Evolutionary conservation across 2,329 filamentous ascomycete genomes (phyloP).

Genomic region (Parascedosporium putredinis): DNA sequence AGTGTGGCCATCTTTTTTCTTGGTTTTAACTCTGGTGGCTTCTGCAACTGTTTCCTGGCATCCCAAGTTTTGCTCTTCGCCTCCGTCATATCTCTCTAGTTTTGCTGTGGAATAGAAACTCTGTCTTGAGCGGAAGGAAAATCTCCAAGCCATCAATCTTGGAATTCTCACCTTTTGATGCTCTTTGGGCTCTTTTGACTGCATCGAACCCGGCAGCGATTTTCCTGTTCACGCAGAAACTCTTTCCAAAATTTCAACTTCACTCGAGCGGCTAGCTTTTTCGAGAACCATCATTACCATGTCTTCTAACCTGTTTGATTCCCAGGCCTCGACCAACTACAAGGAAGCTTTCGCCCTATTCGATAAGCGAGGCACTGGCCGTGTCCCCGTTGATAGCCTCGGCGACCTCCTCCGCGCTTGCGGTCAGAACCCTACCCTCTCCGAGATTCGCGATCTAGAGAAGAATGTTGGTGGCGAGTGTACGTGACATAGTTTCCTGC

Average conservation of each 20-base stretch:
- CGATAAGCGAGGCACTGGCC: constrained; percentile 96
- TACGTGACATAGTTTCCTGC: constrained; percentile 42
- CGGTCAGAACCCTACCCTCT: constrained; percentile 92
- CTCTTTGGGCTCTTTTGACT: too few species aligned
- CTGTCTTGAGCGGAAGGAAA: too few species aligned
- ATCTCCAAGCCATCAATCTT: too few species aligned
- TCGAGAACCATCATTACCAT: constrained; percentile 23
- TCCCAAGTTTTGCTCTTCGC: too few species aligned
- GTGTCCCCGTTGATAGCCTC: constrained; percentile 74
- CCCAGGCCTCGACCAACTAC: constrained; percentile 86
- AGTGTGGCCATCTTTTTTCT: too few species aligned
- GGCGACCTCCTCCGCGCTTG: constrained; percentile 93
- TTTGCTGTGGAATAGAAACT: too few species aligned
- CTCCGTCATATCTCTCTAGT: too few species aligned
- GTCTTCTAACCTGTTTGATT: constrained; percentile 42
- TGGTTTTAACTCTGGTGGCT: not conserved
- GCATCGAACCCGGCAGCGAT: too few species aligned
- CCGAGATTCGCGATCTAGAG: constrained; percentile 88
- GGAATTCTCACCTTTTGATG: too few species aligned
- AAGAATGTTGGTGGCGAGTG: constrained; percentile 83
- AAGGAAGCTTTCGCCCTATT: constrained; percentile 99
- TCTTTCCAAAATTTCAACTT: too few species aligned
- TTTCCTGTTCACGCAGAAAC: too few species aligned
- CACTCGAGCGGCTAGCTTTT: not conserved
- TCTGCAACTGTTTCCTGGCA: not conserved